Base-by-base conservation (phyloP, 345 rosid species). In the Leavenworthia alabamica region DNA sequence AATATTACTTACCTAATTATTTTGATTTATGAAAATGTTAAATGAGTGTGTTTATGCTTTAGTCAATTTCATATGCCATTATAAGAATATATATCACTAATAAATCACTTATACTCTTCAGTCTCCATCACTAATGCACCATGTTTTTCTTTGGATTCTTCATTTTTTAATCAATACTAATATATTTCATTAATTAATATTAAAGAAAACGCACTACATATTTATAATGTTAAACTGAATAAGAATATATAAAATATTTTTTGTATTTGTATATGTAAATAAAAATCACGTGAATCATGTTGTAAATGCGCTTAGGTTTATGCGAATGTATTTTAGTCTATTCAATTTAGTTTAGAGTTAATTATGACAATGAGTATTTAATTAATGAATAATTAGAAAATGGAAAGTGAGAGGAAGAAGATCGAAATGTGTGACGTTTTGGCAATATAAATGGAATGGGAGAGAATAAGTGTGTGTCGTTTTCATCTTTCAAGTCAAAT, bases 391-490 rank as follows among this genome's bases (percentile, higher is more conserved):
- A 36, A 47, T 8, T 13, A 16, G 41, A 45, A 62, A 53, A 7
- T 24, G 20, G 57, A 54, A 62, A 62, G 68, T 46, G 68, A 35
- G 49, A 69, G 62, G 56, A 36, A 55, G 50, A 27, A 23, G 52
- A 16, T 47, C 52, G 31, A 48, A 55, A 56, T 55, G 69, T 52
- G 58, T 70, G 49, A 70, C 69, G 68, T 55, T 62, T 55, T 39
- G 20, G 36, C 52, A 62, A 29, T 55, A 3, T 31, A 33, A 53
- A 61, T 28, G 56, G 31, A n/a, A 35, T 53, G 60, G 75, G 62
- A 63, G 33, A 31, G 26, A 48, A 41, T 70, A 63, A 71, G 70
- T 63, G 75, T 47, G 59, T 49, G 65, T 63, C 64, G 60, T 70
- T 62, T 29, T 71, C 70, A 71, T 39, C 63, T 62, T 37, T 9